phyloP scores from a whole-genome alignment of 1,139 yeast species.

The Kodamaea alishanica region DNA sequence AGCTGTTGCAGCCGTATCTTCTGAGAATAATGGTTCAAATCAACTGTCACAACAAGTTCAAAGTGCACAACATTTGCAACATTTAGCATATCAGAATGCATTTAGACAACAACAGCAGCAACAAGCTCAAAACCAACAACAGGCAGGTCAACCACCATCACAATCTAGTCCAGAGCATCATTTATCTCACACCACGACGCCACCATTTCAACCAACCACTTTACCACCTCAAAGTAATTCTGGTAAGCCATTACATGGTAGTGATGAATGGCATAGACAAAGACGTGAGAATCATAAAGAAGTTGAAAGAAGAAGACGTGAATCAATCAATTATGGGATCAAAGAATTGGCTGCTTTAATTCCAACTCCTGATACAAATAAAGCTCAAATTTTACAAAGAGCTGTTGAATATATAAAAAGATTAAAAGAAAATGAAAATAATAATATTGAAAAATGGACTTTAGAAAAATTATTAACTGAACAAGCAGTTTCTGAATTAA shows the following conservation, averaged over 20 bases:
- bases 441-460: conserved; percentile 90
- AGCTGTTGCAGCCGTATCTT: conserved; percentile 27
- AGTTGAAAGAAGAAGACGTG: conserved; percentile 95
- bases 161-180: conserved; percentile 8
- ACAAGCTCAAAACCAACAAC: conserved; percentile 15
- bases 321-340: conserved; percentile 85
- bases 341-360: conserved; percentile 75
- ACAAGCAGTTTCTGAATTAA: conserved; percentile 80
- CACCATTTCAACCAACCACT: conserved; percentile 30
- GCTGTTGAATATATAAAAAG: conserved; percentile 88
- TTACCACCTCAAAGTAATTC: conserved; percentile 33
- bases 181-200: conserved; percentile 5
- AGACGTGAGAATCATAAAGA: conserved; percentile 93
- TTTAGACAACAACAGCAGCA: conserved; percentile 22
- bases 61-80: conserved; percentile 26
- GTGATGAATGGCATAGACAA: conserved; percentile 84
- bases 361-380: conserved; percentile 87
- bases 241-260: conserved; percentile 55
- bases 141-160: conserved; percentile 15
- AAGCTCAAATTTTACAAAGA: conserved; percentile 81
- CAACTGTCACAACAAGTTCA: conserved; percentile 21
- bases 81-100: conserved; percentile 31
- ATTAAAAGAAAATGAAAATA: conserved; percentile 82
- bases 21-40: conserved; percentile 9
- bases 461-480: conserved; percentile 87